Evolutionary conservation across 805 yeast genomes (phyloP), one percentile per base, ranked within the genome.

Genomic region (Metschnikowia dekortorum): DNA sequence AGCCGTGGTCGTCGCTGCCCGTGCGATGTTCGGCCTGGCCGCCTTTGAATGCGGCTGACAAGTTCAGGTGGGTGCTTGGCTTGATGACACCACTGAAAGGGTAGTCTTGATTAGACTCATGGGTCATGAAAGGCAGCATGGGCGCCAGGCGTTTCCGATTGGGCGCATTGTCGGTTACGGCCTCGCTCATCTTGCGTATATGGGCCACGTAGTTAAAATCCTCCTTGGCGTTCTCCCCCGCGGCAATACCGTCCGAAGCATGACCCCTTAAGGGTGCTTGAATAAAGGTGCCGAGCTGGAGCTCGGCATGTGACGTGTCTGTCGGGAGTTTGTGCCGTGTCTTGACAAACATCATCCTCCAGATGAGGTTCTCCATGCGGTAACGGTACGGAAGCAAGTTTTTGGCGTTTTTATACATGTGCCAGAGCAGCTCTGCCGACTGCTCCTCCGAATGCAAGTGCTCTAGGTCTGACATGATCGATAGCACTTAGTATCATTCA

Each of bases 281-380:
- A 8, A 48, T 38, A 30, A 51, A 46, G 22, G 47, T 37, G 43
- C 46, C 41, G 40, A 54, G 44, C 38, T 55, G 53, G 38, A 47
- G 48, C 32, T 43, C 41, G 13, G 33, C 16, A 4, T 26, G 34
- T 6, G 46, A n/a, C 10, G 28, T 16, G 7, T 40, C 35, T 10
- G 29, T 36, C 39, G 42, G 49, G 18, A 48, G 49, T 30, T 26
- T 42, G 13, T 44, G 37, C 44, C 46, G 50, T 48, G 55, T 51
- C 46, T 64, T 64, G 56, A 85, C 71, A 40, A 76, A 80, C 91
- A 89, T 85, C 81, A 89, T 78, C 52, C 97, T 71, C 96, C 96
- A 89, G 8, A 95, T 83, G 48, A 89, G 67, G 63, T 90, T 90
- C 61, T 87, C 89, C 83, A 90, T 85, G 46, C 97, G 72, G 29